Percentiles rank a stretch among this genome's conserved stretches.
Evolutionary conservation across 352 stramenopile species (phyloP).

Genomic region (Phytophthora agathidicida): DNA sequence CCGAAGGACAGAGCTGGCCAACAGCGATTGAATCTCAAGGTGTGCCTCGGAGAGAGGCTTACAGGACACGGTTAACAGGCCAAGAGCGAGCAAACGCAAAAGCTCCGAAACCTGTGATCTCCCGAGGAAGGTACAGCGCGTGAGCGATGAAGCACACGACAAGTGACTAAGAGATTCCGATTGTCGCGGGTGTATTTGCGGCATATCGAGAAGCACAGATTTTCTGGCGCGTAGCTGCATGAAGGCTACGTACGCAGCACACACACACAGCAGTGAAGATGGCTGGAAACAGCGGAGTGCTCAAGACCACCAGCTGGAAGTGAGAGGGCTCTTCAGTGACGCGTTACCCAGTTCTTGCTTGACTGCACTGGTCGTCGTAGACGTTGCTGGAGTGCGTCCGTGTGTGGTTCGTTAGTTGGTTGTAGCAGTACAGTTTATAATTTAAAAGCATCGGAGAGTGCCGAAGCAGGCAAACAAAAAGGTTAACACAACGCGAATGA

Average conservation of each 20-base stretch:
- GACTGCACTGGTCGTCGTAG: background rate
- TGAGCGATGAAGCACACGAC: slow-evolving; percentile 5
- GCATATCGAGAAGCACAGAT: background rate
- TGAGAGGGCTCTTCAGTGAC: slow-evolving; percentile 11
- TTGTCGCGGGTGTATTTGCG: slow-evolving; percentile 1
- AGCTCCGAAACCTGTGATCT: slow-evolving; percentile 4
- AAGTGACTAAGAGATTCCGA: slow-evolving; percentile 2
- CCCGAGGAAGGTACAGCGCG: slow-evolving; percentile 15
- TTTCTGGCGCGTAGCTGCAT: slow-evolving; percentile 11
- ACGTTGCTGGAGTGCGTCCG: slow-evolving; percentile 4
- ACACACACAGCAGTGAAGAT: background rate
- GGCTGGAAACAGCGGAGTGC: slow-evolving; percentile 9
- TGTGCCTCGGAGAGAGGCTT: slow-evolving; percentile 12
- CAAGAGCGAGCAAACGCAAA: slow-evolving; percentile 10
- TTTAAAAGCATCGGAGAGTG: slow-evolving; percentile 24
- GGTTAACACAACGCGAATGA: slow-evolving; percentile 11
- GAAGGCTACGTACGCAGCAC: slow-evolving; percentile 20
- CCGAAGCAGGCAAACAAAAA: slow-evolving; percentile 5
- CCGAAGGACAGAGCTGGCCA: slow-evolving; percentile 35
- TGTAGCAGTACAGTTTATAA: slow-evolving; percentile 33
- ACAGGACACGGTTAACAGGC: slow-evolving; percentile 16
- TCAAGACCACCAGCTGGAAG: slow-evolving; percentile 35
- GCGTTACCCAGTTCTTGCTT: background rate
- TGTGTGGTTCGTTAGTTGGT: slow-evolving; percentile 19
- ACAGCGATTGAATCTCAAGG: slow-evolving; percentile 30